phyloP scores from a whole-genome alignment of 2,329 filamentous ascomycete genomes.

The Capronia epimyces region DNA sequence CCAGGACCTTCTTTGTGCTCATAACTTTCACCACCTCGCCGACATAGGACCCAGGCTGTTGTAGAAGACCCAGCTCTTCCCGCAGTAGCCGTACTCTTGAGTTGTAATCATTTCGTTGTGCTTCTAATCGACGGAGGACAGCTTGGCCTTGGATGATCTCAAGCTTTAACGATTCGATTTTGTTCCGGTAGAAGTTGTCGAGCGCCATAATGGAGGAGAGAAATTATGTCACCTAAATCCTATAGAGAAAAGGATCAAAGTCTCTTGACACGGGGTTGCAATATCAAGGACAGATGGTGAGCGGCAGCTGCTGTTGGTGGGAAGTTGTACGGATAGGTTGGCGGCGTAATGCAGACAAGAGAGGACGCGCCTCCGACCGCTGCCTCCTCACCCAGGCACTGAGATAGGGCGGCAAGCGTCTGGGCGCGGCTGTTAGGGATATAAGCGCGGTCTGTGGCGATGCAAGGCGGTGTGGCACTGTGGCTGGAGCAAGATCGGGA shows the following conservation, averaged over 20 bases:
- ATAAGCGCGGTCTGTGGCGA: not conserved
- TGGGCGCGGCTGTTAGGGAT: not conserved
- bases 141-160: constrained; percentile 99
- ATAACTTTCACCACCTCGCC: constrained; percentile 99
- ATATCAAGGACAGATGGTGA: too few relatives aligned
- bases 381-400: constrained; percentile 7
- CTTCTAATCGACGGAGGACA: constrained; percentile 87
- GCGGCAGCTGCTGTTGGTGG: too few relatives aligned
- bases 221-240: not conserved
- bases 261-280: too few relatives aligned
- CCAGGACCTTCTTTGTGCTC: constrained; percentile 97
- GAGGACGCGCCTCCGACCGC: constrained; percentile 7
- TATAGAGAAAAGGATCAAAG: not conserved
- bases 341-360: not conserved
- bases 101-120: constrained; percentile 98
- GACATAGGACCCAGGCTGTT: constrained; percentile 96
- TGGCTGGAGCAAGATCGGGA: not conserved
- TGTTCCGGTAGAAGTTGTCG: constrained; percentile 99
- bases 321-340: too few relatives aligned
- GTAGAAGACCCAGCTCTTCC: constrained; percentile 90
- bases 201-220: constrained; percentile 73
- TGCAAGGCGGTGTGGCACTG: not conserved
- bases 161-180: constrained; percentile 99
- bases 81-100: constrained; percentile 88
- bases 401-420: not conserved